A percentile compares a stretch with the other conserved stretches of the same genome.
phyloP scores from a whole-genome alignment of 2,329 filamentous ascomycete species.

The Aureobasidium leucospermi region DNA sequence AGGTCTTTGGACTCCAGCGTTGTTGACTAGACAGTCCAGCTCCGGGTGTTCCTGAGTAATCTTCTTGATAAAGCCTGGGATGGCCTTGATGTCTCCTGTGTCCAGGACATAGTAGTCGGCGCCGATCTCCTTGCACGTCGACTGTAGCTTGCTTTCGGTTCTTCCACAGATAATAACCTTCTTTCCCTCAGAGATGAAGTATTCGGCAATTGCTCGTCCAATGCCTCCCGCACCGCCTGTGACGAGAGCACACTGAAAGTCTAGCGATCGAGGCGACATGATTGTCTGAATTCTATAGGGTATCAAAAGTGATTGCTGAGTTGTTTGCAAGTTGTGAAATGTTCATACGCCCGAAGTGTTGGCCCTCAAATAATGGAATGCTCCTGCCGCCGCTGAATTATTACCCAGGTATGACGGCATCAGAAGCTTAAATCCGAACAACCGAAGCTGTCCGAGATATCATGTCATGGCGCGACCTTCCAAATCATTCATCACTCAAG shows the following conservation, averaged over 20 bases:
- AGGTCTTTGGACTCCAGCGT: slow-evolving; percentile 47
- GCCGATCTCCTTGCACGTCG: slow-evolving; percentile 38
- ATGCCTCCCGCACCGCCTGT: slow-evolving; percentile 49
- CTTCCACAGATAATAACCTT: slow-evolving; percentile 48
- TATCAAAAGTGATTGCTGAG: too few species aligned
- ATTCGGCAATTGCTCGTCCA: slow-evolving; percentile 42
- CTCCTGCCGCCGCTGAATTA: too few species aligned
- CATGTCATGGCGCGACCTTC: too few species aligned
- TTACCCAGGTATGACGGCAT: too few species aligned
- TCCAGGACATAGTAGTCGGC: slow-evolving; percentile 48
- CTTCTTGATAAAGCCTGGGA: slow-evolving; percentile 39
- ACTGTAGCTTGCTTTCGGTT: slow-evolving; percentile 47
- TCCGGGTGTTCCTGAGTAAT: slow-evolving; percentile 45
- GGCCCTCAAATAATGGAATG: too few species aligned
- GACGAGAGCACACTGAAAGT: slow-evolving; percentile 40
- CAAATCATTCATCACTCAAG: too few species aligned
- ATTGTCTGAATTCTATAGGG: not conserved
- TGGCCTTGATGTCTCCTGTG: slow-evolving; percentile 38
- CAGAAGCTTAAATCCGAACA: too few species aligned
- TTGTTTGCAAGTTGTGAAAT: not conserved
- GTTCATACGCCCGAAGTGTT: not conserved
- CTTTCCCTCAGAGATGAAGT: slow-evolving; percentile 41
- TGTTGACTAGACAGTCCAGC: slow-evolving; percentile 53
- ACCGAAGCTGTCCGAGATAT: too few species aligned
- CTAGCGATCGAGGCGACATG: slow-evolving; percentile 22